Evolutionary conservation across 1,139 yeast genomes (phyloP).

Genomic region (Candida labiduridarum): DNA sequence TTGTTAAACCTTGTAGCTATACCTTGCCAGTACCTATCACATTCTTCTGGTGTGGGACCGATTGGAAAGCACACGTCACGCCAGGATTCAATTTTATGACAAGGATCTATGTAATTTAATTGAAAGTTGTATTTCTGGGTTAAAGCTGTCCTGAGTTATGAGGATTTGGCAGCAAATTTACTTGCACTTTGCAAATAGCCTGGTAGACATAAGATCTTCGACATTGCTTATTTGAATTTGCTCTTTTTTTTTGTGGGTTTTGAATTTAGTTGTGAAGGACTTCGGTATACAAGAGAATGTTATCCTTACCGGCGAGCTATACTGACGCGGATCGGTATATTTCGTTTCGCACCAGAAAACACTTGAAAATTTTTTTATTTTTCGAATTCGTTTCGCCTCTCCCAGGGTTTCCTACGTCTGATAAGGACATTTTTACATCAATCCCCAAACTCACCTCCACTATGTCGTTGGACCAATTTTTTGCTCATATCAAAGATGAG

Average conservation of each 20-base stretch:
- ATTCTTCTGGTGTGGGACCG: conserved; percentile 29
- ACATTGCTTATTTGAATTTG: neutral
- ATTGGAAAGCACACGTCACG: conserved; percentile 34
- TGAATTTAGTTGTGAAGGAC: neutral
- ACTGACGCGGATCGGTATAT: too few species aligned
- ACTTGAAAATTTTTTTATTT: conserved; percentile 1
- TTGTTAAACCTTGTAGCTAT: conserved; percentile 51
- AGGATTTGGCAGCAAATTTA: conserved; percentile 74
- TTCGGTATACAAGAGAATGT: too few species aligned
- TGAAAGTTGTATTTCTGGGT: conserved; percentile 56
- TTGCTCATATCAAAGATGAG: conserved; percentile 14
- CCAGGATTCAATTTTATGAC: conserved; percentile 24
- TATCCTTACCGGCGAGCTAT: neutral
- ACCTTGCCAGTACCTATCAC: conserved; percentile 25
- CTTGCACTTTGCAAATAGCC: conserved; percentile 68
- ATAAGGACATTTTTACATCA: neutral
- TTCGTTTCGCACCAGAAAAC: neutral
- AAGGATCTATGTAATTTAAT: conserved; percentile 43
- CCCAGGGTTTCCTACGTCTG: neutral
- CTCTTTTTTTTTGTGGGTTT: too few species aligned
- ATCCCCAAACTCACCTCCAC: neutral
- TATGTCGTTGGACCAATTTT: conserved; percentile 15
- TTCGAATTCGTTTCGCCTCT: too few species aligned
- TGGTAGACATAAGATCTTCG: conserved; percentile 36
- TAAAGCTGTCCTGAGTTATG: conserved; percentile 73